phyloP scores from a whole-genome alignment of 345 rosid species.

The Bruguiera parviflora region DNA sequence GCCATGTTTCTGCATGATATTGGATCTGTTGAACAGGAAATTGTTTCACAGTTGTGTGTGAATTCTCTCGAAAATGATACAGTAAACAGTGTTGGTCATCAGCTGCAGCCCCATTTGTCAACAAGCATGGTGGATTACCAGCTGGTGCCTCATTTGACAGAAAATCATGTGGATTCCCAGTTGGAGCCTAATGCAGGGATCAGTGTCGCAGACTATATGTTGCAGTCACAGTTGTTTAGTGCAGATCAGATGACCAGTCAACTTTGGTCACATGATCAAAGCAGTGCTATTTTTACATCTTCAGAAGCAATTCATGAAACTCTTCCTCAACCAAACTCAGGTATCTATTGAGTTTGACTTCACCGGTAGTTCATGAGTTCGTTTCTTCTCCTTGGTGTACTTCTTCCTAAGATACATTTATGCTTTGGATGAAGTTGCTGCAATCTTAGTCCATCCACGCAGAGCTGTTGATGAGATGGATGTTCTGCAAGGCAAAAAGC shows the following conservation, averaged over 20 bases:
- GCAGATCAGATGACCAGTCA: slow-evolving; percentile 30
- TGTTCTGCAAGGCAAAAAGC: slow-evolving; percentile 37
- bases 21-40: slow-evolving; percentile 35
- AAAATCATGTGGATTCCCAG: background rate
- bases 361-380: slow-evolving; percentile 4
- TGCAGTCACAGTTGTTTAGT: slow-evolving; percentile 13
- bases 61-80: slow-evolving; percentile 18
- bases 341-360: slow-evolving; percentile 32
- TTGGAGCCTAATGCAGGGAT: background rate
- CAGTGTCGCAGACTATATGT: background rate
- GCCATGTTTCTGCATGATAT: slow-evolving; percentile 44
- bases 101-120: slow-evolving; percentile 19
- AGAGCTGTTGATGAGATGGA: slow-evolving; percentile 45
- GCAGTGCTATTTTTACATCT: slow-evolving; percentile 11
- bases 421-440: slow-evolving; percentile 38
- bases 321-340: slow-evolving; percentile 33
- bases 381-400: slow-evolving; percentile 19
- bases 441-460: slow-evolving; percentile 34
- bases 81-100: slow-evolving; percentile 29
- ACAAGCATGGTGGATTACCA: slow-evolving; percentile 22
- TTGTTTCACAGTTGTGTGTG: slow-evolving; percentile 10
- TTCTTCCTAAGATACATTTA: slow-evolving; percentile 24
- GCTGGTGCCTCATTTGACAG: slow-evolving; percentile 23
- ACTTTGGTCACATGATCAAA: slow-evolving; percentile 41
- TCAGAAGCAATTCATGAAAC: slow-evolving; percentile 23